These are phyloP conservation scores for Porogramme epimiltina DNA, from an alignment of 1,284 basidiomycete genomes.

Conservation along the genomic window DNA sequence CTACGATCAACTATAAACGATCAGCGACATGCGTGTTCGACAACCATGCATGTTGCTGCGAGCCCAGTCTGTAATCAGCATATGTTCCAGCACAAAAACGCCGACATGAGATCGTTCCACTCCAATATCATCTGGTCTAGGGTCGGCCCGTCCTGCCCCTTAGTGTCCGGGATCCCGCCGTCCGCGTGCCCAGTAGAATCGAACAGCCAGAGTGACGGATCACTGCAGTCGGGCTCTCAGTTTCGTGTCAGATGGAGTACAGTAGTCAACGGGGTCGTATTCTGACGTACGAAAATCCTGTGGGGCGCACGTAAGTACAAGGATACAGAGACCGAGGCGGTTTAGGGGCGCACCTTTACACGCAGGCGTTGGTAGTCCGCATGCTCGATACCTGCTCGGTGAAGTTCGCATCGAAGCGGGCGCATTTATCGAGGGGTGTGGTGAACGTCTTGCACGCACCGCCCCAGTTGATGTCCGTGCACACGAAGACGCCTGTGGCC, in stretches of 20 bases:
- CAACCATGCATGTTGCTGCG: too few species aligned
- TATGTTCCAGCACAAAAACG: neutral
- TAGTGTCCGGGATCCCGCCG: neutral
- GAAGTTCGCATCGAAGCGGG: neutral
- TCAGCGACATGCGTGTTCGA: too few species aligned
- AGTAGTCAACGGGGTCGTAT: too few species aligned
- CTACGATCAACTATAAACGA: too few species aligned
- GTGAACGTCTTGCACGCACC: neutral
- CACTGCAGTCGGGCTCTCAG: neutral
- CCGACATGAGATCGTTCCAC: neutral
- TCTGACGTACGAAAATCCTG: neutral
- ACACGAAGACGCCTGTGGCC: neutral
- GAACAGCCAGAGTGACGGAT: neutral
- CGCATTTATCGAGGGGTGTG: neutral
- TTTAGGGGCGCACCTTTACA: neutral
- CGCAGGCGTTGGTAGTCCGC: neutral
- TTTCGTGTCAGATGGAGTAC: too few species aligned
- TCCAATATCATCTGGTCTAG: neutral
- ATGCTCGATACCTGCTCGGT: neutral
- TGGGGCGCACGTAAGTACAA: too few species aligned
- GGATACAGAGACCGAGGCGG: neutral
- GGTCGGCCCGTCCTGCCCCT: neutral
- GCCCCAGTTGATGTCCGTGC: neutral
- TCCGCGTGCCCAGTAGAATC: neutral
- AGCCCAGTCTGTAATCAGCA: neutral